Conservation (phyloP, 2,329 filamentous ascomycete species). For the Fusarium aywerte region DNA sequence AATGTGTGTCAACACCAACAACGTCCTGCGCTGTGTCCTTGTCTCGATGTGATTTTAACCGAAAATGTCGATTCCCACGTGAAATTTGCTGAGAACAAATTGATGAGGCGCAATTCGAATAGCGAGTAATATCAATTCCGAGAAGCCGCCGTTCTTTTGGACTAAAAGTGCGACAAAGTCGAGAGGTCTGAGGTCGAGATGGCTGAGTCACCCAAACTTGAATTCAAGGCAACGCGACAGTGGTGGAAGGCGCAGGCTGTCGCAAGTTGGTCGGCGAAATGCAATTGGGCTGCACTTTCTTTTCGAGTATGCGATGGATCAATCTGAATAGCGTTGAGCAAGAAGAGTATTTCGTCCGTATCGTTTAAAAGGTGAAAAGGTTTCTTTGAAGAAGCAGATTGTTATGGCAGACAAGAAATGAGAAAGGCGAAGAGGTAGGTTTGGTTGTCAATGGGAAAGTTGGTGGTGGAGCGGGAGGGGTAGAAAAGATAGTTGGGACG, state of each 20-base stretch:
- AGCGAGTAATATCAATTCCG: constrained; percentile 3
- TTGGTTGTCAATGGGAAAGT: constrained; percentile 43
- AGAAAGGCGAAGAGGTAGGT: constrained; percentile 41
- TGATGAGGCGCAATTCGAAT: constrained; percentile 23
- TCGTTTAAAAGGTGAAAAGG: constrained; percentile 9
- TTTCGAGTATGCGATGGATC: constrained; percentile 1
- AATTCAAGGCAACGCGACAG: constrained; percentile 16
- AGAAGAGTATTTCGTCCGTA: constrained; percentile 17
- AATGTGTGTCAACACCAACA: constrained; percentile 33
- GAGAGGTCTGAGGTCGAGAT: constrained; percentile 32
- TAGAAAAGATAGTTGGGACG: constrained; percentile 39
- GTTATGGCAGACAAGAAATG: constrained; percentile 31
- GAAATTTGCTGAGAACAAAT: background rate
- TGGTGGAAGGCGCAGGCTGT: constrained; percentile 16
- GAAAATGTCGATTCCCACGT: background rate
- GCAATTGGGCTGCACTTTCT: constrained; percentile 20
- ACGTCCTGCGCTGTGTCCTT: constrained; percentile 37
- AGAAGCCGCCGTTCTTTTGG: constrained; percentile 9
- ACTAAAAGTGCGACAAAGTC: constrained; percentile 10
- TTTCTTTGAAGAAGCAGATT: constrained; percentile 33
- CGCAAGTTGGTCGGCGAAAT: constrained; percentile 27
- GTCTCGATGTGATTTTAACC: constrained; percentile 16
- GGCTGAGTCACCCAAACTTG: constrained; percentile 39
- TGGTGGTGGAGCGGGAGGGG: constrained; percentile 46
- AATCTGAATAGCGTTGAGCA: constrained; percentile 14